Conservation (phyloP, 1,139 yeast species). For the Geotrichum histeridarum region DNA sequence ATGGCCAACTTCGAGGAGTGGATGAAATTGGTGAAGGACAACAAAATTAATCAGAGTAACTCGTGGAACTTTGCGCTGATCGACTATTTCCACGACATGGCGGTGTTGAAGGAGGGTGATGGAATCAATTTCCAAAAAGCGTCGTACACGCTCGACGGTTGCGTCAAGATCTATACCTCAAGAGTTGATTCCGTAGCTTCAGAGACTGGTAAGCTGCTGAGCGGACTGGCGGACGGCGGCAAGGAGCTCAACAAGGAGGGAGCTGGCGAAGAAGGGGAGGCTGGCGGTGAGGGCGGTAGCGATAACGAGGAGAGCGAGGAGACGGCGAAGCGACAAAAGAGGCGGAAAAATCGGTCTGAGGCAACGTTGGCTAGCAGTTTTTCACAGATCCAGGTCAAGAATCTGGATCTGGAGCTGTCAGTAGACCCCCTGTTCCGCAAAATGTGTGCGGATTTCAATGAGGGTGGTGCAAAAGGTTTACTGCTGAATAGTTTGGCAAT, state of each 20-base stretch:
- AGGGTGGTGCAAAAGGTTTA: constrained; percentile 88
- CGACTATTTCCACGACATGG: constrained; percentile 74
- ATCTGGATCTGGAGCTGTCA: constrained; percentile 68
- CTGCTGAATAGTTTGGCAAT: constrained; percentile 65
- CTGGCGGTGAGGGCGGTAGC: constrained; percentile 27
- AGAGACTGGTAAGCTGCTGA: constrained; percentile 79
- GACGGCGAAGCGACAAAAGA: constrained; percentile 27
- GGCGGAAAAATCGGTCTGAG: constrained; percentile 34
- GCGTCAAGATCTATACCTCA: constrained; percentile 76
- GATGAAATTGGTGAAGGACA: constrained; percentile 83
- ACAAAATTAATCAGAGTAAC: constrained; percentile 49
- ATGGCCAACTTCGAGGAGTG: constrained; percentile 79
- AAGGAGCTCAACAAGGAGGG: constrained; percentile 18
- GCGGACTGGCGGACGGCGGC: constrained; percentile 53
- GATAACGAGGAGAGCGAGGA: constrained; percentile 33
- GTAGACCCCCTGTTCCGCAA: constrained; percentile 87
- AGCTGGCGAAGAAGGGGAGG: constrained; percentile 19
- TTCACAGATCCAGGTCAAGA: constrained; percentile 56
- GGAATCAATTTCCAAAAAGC: constrained; percentile 72
- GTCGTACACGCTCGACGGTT: constrained; percentile 76
- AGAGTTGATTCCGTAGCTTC: constrained; percentile 89
- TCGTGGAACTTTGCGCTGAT: constrained; percentile 84
- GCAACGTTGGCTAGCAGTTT: constrained; percentile 50
- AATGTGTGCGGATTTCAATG: constrained; percentile 87
- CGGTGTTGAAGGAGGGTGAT: constrained; percentile 55